Evolutionary conservation across 345 rosid genomes (phyloP), one percentile per base, ranked within the genome.

Genomic region (Populus simonii): DNA sequence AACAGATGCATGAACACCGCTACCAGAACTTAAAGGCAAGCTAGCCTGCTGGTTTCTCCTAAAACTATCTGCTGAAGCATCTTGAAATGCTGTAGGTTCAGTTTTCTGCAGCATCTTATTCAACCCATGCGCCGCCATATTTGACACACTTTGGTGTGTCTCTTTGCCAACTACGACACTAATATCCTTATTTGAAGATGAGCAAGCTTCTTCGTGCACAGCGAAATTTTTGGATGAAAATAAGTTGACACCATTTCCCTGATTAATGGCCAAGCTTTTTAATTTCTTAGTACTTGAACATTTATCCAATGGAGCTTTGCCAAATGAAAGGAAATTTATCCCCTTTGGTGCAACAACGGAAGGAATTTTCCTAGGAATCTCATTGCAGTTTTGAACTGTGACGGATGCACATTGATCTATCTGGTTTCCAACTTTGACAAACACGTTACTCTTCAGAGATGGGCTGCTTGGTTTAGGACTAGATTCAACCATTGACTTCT

Each of bases 281-380:
- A 53, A 39, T 39, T 77, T 81, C 82, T 71, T 80, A 73, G 66
- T 67, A 72, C 47, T 59, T 7, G 84, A 79, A 77, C 70, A 51
- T 51, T 51, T 73, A 70, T 39, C 76, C 62, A 66, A 65, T 43
- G 87, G 73, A 55, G 84, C 45, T 84, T 80, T 91, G 72, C 90
- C 88, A 81, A 88, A 89, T 9, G 92, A 90, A 47, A 92, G 90
- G 84, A 81, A 86, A 82, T 88, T 88, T 67, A 86, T 72, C 25
- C 90, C 89, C 78, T 70, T 82, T 1, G 89, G 80, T 38, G 79
- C 51, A 29, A 29, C 74, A 16, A 67, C 74, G 1, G 67, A 62
- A 62, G 76, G 72, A 74, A 74, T 81, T 71, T 53, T 68, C 59
- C 69, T 62, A 9, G 85, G 71, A 45, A 67, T 71, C 68, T 70